phyloP scores from a whole-genome alignment of 2,329 filamentous ascomycete species.

The Ceratocystis variospora region DNA sequence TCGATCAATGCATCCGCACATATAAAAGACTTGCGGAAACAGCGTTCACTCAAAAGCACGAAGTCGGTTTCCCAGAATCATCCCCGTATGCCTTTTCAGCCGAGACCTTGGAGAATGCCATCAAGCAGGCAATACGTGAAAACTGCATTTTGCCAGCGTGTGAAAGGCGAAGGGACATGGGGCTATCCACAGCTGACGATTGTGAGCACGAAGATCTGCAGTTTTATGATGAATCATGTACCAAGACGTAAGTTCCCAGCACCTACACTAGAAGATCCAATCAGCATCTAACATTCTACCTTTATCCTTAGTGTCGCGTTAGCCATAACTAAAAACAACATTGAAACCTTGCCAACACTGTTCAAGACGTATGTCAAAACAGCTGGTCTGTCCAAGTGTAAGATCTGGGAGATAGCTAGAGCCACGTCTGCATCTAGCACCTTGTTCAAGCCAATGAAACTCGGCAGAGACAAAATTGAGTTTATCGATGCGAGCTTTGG shows the following conservation, averaged over 20 bases:
- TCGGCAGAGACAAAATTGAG: slow-evolving; percentile 23
- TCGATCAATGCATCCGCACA: background rate
- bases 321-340: background rate
- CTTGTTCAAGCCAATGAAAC: slow-evolving; percentile 25
- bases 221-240: background rate
- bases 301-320: background rate
- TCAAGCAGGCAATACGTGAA: background rate
- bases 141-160: background rate
- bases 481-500: slow-evolving; percentile 26
- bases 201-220: background rate
- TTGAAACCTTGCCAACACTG: slow-evolving; percentile 20
- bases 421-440: slow-evolving; percentile 24
- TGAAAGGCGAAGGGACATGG: no score
- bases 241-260: background rate
- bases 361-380: slow-evolving; percentile 24
- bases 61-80: background rate
- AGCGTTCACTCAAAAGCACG: background rate
- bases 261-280: background rate
- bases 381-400: slow-evolving; percentile 20
- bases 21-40: background rate
- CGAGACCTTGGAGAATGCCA: background rate
- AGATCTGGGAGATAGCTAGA: slow-evolving; percentile 25
- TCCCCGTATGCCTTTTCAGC: background rate
- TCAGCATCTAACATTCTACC: background rate
- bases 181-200: background rate